These are phyloP conservation scores for Pholiota microspora DNA, from an alignment of 768 basidiomycete genomes.

Conservation along the genomic window DNA sequence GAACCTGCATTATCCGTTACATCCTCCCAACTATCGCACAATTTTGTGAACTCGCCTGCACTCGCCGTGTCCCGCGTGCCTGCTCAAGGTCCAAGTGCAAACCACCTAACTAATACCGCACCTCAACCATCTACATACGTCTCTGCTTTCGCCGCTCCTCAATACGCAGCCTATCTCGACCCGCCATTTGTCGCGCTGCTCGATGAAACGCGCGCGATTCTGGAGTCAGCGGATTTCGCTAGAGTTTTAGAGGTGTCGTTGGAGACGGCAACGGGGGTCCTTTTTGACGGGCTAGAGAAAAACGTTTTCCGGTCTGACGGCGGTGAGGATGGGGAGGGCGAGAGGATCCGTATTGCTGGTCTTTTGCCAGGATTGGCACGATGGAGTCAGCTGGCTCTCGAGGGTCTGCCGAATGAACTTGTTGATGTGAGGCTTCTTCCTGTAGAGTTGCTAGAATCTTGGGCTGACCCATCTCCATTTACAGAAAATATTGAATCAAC, in stretches of 20 bases:
- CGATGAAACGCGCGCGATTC: conserved; percentile 60
- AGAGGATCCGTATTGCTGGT: conserved; percentile 69
- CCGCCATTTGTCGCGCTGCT: conserved; percentile 63
- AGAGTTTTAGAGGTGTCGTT: conserved; percentile 71
- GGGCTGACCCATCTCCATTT: background rate
- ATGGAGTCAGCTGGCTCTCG: conserved; percentile 72
- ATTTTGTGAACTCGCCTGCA: conserved; percentile 26
- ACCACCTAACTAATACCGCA: background rate
- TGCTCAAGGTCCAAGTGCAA: background rate
- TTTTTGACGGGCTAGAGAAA: conserved; percentile 62
- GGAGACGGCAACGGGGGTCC: conserved; percentile 61
- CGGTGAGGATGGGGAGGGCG: conserved; percentile 12
- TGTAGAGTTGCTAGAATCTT: background rate
- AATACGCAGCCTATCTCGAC: conserved; percentile 32
- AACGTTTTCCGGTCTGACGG: conserved; percentile 48
- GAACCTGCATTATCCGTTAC: conserved; percentile 22
- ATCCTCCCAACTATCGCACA: conserved; percentile 30
- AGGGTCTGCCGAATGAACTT: conserved; percentile 73
- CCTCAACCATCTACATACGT: too few species aligned
- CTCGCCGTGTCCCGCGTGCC: conserved; percentile 13
- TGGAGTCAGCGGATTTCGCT: conserved; percentile 69
- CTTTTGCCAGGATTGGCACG: conserved; percentile 77
- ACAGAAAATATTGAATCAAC: conserved; percentile 58
- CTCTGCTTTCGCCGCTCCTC: conserved; percentile 16
- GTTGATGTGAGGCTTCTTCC: conserved; percentile 63